A percentile compares a stretch with the other conserved stretches of the same genome.
These are phyloP conservation scores for Hypoxylon sp. DNA, from an alignment of 2,329 filamentous ascomycete species.

Conservation along the genomic window DNA sequence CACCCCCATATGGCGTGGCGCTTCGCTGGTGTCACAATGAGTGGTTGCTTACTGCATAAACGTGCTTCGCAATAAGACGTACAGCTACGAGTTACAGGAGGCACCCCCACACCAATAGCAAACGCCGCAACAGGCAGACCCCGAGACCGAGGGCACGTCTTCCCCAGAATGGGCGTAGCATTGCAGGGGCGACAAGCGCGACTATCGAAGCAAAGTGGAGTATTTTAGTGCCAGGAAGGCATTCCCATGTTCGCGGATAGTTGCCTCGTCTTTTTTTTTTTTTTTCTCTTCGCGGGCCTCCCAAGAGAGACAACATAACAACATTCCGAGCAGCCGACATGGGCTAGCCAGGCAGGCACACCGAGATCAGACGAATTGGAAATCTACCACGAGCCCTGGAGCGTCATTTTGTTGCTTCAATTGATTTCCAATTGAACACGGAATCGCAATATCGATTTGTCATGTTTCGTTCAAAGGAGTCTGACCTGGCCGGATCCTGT, in stretches of 20 bases:
- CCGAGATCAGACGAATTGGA: conserved; percentile 21
- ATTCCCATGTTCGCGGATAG: conserved; percentile 45
- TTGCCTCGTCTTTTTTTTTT: conserved; percentile 40
- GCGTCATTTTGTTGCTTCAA: conserved; percentile 14
- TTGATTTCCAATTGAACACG: conserved; percentile 15
- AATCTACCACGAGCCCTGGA: conserved; percentile 7
- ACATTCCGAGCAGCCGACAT: conserved; percentile 30
- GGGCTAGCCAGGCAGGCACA: conserved; percentile 6
- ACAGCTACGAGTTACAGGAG: conserved; percentile 21
- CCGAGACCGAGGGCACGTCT: conserved; percentile 31
- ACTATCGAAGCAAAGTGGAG: conserved; percentile 34
- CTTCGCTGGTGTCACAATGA: conserved; percentile 24
- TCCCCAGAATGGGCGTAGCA: conserved; percentile 35
- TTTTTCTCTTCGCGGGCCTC: too few species aligned
- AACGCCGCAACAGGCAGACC: conserved; percentile 34
- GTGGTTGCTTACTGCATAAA: conserved; percentile 38
- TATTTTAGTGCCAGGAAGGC: conserved; percentile 20
- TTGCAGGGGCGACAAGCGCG: conserved; percentile 34
- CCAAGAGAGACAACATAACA: conserved; percentile 37
- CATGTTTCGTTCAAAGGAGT: conserved; percentile 6
- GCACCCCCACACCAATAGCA: conserved; percentile 34
- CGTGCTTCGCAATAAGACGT: conserved; percentile 28
- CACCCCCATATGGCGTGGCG: conserved; percentile 28
- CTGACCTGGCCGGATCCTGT: too few species aligned
- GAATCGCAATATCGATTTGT: conserved; percentile 10